These are phyloP conservation scores for Bondarzewia mesenterica DNA, from an alignment of 1,284 basidiomycete genomes.

Conservation along the genomic window DNA sequence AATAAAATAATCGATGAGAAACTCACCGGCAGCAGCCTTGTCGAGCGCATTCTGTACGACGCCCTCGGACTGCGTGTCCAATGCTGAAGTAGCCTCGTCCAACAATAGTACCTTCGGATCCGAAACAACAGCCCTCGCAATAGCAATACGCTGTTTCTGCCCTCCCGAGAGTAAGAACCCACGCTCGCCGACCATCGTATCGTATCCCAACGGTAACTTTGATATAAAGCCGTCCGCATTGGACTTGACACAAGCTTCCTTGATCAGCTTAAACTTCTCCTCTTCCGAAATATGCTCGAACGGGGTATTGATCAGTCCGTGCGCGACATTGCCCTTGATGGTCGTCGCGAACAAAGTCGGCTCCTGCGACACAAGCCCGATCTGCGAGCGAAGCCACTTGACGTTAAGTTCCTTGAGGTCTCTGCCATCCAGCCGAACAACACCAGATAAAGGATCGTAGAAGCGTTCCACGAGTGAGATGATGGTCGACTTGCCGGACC, in stretches of 20 bases:
- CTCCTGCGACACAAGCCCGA: constrained; percentile 87
- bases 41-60: constrained; percentile 94
- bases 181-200: constrained; percentile 89
- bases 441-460: constrained; percentile 77
- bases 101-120: constrained; percentile 79
- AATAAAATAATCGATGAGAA: constrained; percentile 24
- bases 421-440: constrained; percentile 72
- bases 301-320: constrained; percentile 82
- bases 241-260: constrained; percentile 86
- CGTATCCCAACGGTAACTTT: constrained; percentile 81
- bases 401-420: constrained; percentile 78
- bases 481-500: constrained; percentile 82
- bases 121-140: constrained; percentile 92
- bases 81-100: constrained; percentile 84
- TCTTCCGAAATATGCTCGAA: constrained; percentile 66
- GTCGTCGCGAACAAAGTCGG: constrained; percentile 82
- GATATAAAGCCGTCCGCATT: constrained; percentile 89
- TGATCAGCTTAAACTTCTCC: constrained; percentile 73
- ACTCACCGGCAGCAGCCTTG: constrained; percentile 68
- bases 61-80: constrained; percentile 88
- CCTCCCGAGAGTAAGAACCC: constrained; percentile 89
- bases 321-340: constrained; percentile 75
- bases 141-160: constrained; percentile 89
- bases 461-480: constrained; percentile 82
- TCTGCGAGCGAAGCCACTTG: constrained; percentile 84